phyloP scores from a whole-genome alignment of 441 rosid species.

The Pelargonium myrrhifolium region DNA sequence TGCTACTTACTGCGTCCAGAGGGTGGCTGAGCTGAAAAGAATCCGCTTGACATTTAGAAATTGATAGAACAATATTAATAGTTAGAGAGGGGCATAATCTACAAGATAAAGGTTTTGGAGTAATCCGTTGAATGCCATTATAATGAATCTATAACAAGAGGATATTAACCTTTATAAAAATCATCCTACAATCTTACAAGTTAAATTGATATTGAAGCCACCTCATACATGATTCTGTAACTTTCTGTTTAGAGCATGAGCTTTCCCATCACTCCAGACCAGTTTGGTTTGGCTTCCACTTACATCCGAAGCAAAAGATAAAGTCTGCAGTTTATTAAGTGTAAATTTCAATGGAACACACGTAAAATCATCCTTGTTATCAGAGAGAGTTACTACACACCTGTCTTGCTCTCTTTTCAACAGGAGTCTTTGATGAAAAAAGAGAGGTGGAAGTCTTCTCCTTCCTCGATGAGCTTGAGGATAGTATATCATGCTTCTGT shows the following conservation, averaged over 20 bases:
- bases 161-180: not conserved
- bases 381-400: slow-evolving; percentile 28
- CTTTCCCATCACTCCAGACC: slow-evolving; percentile 60
- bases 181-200: not conserved
- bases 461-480: slow-evolving; percentile 34
- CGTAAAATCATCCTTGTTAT: not conserved
- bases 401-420: slow-evolving; percentile 76
- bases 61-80: not conserved
- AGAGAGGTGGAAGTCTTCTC: slow-evolving; percentile 33
- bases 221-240: slow-evolving; percentile 22
- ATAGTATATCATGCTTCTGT: slow-evolving; percentile 42
- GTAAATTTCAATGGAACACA: not conserved
- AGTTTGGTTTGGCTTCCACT: slow-evolving; percentile 69
- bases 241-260: slow-evolving; percentile 29
- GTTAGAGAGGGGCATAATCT: not conserved
- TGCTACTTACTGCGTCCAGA: not conserved
- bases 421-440: slow-evolving; percentile 48
- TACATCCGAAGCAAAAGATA: slow-evolving; percentile 48
- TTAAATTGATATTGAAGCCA: slow-evolving; percentile 7
- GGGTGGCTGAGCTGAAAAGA: not conserved
- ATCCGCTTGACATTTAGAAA: not conserved
- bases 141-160: not conserved
- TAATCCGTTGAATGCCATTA: not conserved
- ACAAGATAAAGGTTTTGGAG: not conserved
- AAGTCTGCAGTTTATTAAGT: slow-evolving; percentile 38